Evolutionary conservation across 352 stramenopile genomes (phyloP).

Genomic region (Thraustotheca clavata): DNA sequence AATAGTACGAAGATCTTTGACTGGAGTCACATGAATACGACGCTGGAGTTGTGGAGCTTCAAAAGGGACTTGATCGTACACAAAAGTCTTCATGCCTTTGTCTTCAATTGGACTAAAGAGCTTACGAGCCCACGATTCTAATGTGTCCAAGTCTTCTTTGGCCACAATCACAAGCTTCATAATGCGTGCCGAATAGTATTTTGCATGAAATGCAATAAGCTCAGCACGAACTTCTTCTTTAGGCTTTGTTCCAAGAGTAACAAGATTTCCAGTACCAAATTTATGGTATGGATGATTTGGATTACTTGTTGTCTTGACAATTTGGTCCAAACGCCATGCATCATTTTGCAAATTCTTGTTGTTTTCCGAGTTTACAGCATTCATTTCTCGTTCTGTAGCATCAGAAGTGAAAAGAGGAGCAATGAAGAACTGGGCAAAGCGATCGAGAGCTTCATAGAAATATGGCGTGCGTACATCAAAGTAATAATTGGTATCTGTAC

Average conservation of each 20-base stretch:
- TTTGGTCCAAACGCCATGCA: slow-evolving; percentile 53
- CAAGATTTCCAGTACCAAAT: slow-evolving; percentile 87
- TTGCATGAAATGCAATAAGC: slow-evolving; percentile 80
- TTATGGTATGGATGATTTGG: slow-evolving; percentile 68
- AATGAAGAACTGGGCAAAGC: slow-evolving; percentile 91
- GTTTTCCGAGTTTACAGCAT: slow-evolving; percentile 89
- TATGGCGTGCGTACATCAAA: slow-evolving; percentile 76
- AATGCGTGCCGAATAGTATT: slow-evolving; percentile 84
- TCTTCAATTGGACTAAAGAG: slow-evolving; percentile 84
- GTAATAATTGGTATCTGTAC: slow-evolving; percentile 87
- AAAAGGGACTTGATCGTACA: slow-evolving; percentile 24
- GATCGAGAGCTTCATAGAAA: slow-evolving; percentile 67
- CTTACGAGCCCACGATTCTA: slow-evolving; percentile 61
- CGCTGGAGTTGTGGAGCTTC: slow-evolving; percentile 10
- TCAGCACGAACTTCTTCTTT: slow-evolving; percentile 34
- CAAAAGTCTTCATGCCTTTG: slow-evolving; percentile 45
- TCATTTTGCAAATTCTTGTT: slow-evolving; percentile 85
- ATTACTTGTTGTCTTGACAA: slow-evolving; percentile 30
- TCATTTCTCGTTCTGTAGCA: slow-evolving; percentile 76
- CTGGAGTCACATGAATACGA: slow-evolving; percentile 27
- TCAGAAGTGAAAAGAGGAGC: slow-evolving; percentile 63
- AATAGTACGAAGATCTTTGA: slow-evolving; percentile 50
- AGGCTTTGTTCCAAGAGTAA: slow-evolving; percentile 18
- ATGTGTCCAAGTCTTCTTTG: slow-evolving; percentile 75
- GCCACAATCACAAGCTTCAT: slow-evolving; percentile 89